Conservation (phyloP, 2,329 filamentous ascomycete genomes). For the Apiospora kogelbergensis region DNA sequence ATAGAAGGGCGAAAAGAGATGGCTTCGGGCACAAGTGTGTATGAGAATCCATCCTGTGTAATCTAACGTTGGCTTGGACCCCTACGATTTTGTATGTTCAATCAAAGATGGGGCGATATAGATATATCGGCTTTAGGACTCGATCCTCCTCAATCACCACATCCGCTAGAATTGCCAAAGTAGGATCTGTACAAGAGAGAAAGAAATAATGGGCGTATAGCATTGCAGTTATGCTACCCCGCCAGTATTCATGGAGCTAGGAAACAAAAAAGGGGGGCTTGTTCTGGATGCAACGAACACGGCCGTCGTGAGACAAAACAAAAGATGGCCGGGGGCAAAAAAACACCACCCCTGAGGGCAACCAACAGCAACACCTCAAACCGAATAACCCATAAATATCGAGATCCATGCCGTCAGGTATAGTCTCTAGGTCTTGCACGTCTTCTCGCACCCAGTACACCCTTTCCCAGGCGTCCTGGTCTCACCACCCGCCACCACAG, state of each 20-base stretch:
- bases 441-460: conserved; percentile 27
- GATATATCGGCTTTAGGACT: background rate
- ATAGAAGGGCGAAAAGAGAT: background rate
- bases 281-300: background rate
- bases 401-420: no score
- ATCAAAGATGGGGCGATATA: background rate
- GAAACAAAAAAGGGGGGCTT: no score
- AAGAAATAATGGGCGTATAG: no score
- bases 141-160: background rate
- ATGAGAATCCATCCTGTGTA: no score
- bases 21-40: no score
- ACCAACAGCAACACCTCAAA: background rate
- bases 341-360: background rate
- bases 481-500: conserved; percentile 21
- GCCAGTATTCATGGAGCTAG: no score
- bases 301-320: background rate
- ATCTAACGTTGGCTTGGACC: no score
- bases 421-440: conserved; percentile 5
- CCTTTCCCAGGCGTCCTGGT: conserved; percentile 25
- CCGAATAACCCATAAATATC: background rate
- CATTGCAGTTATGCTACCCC: no score
- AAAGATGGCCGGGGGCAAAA: background rate
- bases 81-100: background rate
- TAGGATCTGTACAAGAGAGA: no score
- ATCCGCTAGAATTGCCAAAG: background rate